Evolutionary conservation across 169 alveolate genomes (phyloP), one percentile per base, ranked within the genome.

Genomic region (Perkinsus olseni): DNA sequence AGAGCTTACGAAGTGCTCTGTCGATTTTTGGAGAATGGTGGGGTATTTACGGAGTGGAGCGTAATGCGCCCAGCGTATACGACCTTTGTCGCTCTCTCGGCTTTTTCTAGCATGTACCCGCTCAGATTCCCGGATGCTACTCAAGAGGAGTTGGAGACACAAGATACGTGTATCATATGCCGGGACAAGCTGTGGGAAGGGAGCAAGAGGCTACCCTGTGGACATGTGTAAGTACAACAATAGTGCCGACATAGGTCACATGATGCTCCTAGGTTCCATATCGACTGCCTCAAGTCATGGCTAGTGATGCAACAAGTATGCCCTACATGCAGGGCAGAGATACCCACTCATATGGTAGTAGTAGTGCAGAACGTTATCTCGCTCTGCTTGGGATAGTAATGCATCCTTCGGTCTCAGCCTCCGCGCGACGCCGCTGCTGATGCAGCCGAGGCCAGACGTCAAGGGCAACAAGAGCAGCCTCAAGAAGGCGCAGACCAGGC

Each of bases 91-190:
- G n/a, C n/a, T n/a, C n/a, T n/a, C n/a, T n/a, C n/a, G n/a, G n/a
- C n/a, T n/a, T n/a, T n/a, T 28, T 93, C 95, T 1, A 95, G 92
- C 91, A 92, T 91, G 92, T 94, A 91, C 48, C 95, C 90, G 74
- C 92, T 91, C 40, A 95, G 96, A 92, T 96, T 97, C 94, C 96
- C 96, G 34, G 95, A 95, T 51, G 98, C 98, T 17, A 96, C 98
- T 11, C 94, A 94, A 91, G 98, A 96, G 48, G 98, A 97, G 94
- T 91, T 96, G 93, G 96, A 95, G 93, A 95, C 94, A 92, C 97
- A 93, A 91, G 97, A 96, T 37, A 97, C 97, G 50, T 97, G 99
- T 94, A 97, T 97, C 74, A 97, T 97, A 74, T 97, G 99, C 94
- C 94, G 98, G 34, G 99, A 97, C 91, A 95, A 91, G 28, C 93